Evolutionary conservation across 345 rosid genomes (phyloP).

Genomic region (Laguncularia racemosa): DNA sequence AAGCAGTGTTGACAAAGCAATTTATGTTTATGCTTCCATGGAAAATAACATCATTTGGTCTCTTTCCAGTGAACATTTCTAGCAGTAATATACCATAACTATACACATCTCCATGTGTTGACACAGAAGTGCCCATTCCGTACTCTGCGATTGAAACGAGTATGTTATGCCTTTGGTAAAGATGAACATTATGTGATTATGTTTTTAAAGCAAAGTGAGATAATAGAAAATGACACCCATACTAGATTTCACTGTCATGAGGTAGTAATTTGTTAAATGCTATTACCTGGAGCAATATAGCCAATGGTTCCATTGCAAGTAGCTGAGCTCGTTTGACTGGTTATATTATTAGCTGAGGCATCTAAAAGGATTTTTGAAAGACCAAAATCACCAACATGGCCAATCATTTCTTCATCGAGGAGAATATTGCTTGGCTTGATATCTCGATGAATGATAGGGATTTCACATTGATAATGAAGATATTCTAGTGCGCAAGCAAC

Average conservation of each 20-base stretch:
- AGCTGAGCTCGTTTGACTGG: background rate
- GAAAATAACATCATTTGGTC: constrained; percentile 10
- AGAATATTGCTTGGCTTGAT: constrained; percentile 9
- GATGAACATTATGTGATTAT: too few species aligned
- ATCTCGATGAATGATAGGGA: constrained; percentile 6
- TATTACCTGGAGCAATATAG: constrained; percentile 11
- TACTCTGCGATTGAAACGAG: constrained; percentile 4
- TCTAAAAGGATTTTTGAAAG: background rate
- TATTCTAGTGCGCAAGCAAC: too few species aligned
- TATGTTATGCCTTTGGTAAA: background rate
- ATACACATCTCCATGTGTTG: constrained; percentile 12
- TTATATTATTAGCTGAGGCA: background rate
- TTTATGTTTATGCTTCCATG: constrained; percentile 4
- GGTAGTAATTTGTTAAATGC: too few species aligned
- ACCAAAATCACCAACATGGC: constrained; percentile 12
- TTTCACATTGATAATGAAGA: too few species aligned
- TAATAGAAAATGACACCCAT: too few species aligned
- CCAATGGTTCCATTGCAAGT: constrained; percentile 6
- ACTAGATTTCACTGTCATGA: too few species aligned
- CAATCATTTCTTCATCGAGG: too few species aligned
- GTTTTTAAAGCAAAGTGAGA: background rate
- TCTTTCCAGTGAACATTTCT: constrained; percentile 9
- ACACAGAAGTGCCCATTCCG: constrained; percentile 9
- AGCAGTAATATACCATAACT: constrained; percentile 11
- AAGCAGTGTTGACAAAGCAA: constrained; percentile 1